Base-by-base conservation (phyloP, 2,329 filamentous ascomycete genomes). In the Xylaria sp. region DNA sequence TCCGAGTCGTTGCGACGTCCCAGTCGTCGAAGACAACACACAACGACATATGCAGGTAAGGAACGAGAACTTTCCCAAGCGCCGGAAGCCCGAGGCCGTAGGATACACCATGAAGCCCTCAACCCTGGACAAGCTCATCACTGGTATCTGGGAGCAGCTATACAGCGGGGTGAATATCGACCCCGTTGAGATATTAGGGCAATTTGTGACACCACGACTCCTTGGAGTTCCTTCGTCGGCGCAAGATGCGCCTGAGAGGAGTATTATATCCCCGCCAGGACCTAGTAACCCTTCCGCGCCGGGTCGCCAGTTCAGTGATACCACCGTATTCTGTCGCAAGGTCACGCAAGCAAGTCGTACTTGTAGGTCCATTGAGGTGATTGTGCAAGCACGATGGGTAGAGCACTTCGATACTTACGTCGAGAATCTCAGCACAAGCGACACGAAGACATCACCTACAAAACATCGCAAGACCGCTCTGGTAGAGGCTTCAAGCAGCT, bases 371-470 rank as follows among this genome's bases (percentile, higher is more conserved):
- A 72, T 83, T n/a, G 81, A 84, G 67, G 81, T 84, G 59, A 80
- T 84, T 23, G 79, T 84, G 1, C 81, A 84, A 65, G 80, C 81
- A 3, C 77, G 79, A 35, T 84, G 82, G 82, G 73, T 81, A 2
- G 79, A 83, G 65, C 77, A 79, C 39, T 84, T 82, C 63, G 64
- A 64, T 35, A 54, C 64, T 13, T 63, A 65, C 52, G 52, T 81
- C 3, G 79, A 83, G 65, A 76, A 79, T 23, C 83, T 81, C 60
- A 78, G 82, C 57, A 75, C 79, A 2, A 78, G 73, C 2, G 72
- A 74, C 19, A 74, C 76, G 8, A 68, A 73, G 6, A 68, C 77
- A 1, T 79, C 78, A 0, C 70, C 74, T 0, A 76, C 76, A 1
- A 81, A 81, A 61, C 76, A 79, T 54, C 77, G 79, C 57, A 83